These are phyloP conservation scores for Dunaliella primolecta DNA, from an alignment of 139 green algal species.

Conservation along the genomic window DNA sequence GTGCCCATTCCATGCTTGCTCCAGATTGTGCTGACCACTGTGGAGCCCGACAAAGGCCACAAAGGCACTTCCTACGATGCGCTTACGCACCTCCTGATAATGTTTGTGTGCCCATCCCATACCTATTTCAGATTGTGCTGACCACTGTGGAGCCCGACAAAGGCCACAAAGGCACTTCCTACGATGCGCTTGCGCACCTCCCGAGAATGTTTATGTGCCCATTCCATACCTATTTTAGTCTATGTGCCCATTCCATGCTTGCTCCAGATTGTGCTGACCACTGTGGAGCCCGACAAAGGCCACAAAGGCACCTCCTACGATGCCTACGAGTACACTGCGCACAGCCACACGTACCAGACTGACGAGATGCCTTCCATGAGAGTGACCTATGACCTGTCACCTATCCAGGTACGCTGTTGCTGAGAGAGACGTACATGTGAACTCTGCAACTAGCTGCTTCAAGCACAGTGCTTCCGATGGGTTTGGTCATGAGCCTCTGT, in stretches of 20 bases:
- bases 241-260: too few species aligned
- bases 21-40: too few species aligned
- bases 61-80: too few species aligned
- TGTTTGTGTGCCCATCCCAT: too few species aligned
- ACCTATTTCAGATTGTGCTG: slow-evolving; percentile 69
- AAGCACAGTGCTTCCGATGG: too few species aligned
- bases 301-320: slow-evolving; percentile 54
- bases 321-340: slow-evolving; percentile 89
- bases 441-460: too few species aligned
- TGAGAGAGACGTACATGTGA: neutral
- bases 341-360: slow-evolving; percentile 78
- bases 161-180: too few species aligned
- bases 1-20: slow-evolving; percentile 75
- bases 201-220: too few species aligned
- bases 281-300: slow-evolving; percentile 55
- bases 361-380: slow-evolving; percentile 63
- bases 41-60: neutral
- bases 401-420: slow-evolving; percentile 72
- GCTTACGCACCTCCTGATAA: too few species aligned
- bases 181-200: too few species aligned
- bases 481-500: too few species aligned
- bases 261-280: slow-evolving; percentile 78
- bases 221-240: too few species aligned
- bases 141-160: neutral
- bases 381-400: slow-evolving; percentile 74